Conservation (phyloP, 2,329 filamentous ascomycete species). For the Claviceps monticola region DNA sequence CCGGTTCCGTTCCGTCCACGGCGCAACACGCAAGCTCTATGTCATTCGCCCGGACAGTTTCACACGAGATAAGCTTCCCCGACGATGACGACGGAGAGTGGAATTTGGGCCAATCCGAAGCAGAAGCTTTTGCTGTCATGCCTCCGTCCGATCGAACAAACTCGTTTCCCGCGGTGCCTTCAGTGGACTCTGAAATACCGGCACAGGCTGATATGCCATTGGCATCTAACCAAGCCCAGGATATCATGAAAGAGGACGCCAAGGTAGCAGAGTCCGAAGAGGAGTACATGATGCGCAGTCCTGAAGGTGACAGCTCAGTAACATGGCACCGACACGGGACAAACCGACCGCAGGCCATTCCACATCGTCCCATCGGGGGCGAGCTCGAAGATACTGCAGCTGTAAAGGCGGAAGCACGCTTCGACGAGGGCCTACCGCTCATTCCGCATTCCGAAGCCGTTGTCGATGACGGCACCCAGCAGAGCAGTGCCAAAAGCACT, state of each 20-base stretch:
- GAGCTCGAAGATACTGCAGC: slow-evolving; percentile 26
- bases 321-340: slow-evolving; percentile 5
- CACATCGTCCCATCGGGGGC: slow-evolving; percentile 28
- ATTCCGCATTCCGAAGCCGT: slow-evolving; percentile 25
- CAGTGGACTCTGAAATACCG: slow-evolving; percentile 17
- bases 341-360: slow-evolving; percentile 11
- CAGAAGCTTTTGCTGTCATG: slow-evolving; percentile 48
- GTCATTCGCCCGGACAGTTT: slow-evolving; percentile 51
- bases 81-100: slow-evolving; percentile 47
- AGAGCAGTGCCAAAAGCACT: slow-evolving; percentile 11
- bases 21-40: slow-evolving; percentile 45
- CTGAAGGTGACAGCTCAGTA: slow-evolving; percentile 5
- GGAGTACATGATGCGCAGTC: slow-evolving; percentile 12
- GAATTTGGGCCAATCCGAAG: slow-evolving; percentile 35
- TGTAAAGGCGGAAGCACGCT: slow-evolving; percentile 42
- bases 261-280: slow-evolving; percentile 28
- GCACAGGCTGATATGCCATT: slow-evolving; percentile 24
- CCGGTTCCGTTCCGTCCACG: slow-evolving; percentile 10
- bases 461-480: slow-evolving; percentile 1
- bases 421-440: slow-evolving; percentile 56
- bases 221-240: slow-evolving; percentile 36
- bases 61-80: slow-evolving; percentile 46
- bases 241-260: slow-evolving; percentile 40
- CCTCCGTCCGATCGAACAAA: slow-evolving; percentile 43
- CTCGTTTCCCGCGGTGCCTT: slow-evolving; percentile 46